phyloP scores from a whole-genome alignment of 495 filamentous ascomycete species.

The Trichoderma gamsii region DNA sequence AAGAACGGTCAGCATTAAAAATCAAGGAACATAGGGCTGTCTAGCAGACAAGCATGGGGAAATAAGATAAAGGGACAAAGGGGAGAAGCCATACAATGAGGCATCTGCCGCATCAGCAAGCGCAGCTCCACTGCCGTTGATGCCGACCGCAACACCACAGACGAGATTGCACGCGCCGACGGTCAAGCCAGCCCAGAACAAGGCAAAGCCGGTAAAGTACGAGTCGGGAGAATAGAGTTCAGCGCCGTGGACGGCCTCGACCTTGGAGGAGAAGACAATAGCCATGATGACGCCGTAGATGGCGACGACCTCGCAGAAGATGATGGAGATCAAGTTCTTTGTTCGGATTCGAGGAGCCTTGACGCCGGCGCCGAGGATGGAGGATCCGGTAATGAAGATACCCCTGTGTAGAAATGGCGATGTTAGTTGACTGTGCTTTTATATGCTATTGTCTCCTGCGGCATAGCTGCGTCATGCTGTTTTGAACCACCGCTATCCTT shows the following conservation, averaged over 20 bases:
- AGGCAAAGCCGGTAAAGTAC: constrained; percentile 92
- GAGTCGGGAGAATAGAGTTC: constrained; percentile 63
- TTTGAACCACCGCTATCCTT: neutral
- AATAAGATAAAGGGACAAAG: neutral
- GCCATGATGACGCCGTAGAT: constrained; percentile 99
- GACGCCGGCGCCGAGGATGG: constrained; percentile 94
- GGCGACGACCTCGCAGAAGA: constrained; percentile 99
- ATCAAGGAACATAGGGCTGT: neutral
- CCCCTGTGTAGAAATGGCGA: constrained; percentile 56
- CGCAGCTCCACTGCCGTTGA: constrained; percentile 95
- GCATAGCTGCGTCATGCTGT: neutral
- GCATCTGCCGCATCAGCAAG: constrained; percentile 93
- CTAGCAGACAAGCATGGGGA: neutral
- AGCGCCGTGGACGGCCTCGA: constrained; percentile 57
- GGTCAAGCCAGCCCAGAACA: constrained; percentile 93
- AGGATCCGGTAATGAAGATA: constrained; percentile 98
- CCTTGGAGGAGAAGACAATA: constrained; percentile 90
- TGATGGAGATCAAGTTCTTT: constrained; percentile 99
- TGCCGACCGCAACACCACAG: constrained; percentile 94
- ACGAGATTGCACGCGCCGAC: constrained; percentile 93
- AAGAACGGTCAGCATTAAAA: neutral
- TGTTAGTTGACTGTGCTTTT: constrained; percentile 18
- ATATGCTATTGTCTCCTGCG: neutral
- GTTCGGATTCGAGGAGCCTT: constrained; percentile 93
- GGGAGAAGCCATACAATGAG: constrained; percentile 60